Conservation (phyloP, 176 grass and related monocot species). For the Eremochloa ophiuroides region DNA sequence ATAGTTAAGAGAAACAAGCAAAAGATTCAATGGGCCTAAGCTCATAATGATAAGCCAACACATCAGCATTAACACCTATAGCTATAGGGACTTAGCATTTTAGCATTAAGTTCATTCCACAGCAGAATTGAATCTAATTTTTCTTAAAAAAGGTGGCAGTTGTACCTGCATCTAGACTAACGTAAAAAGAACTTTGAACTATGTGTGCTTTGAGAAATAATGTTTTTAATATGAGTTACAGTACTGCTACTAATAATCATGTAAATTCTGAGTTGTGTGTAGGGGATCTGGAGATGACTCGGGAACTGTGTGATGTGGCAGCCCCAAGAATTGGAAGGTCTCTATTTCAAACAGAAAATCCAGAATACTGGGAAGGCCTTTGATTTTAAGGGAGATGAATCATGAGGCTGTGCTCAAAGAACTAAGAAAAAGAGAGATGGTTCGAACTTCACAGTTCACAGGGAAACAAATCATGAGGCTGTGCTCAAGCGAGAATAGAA, state of each 20-base stretch:
- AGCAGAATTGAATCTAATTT: not conserved
- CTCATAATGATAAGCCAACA: not conserved
- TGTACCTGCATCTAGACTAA: not conserved
- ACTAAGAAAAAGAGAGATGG: too few relatives aligned
- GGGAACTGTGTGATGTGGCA: not conserved
- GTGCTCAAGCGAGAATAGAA: not conserved
- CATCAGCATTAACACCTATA: not conserved
- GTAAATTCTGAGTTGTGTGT: not conserved
- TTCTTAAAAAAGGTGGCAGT: not conserved
- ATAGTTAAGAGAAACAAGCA: not conserved
- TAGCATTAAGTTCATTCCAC: not conserved
- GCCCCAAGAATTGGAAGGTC: not conserved
- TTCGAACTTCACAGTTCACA: not conserved
- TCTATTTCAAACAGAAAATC: not conserved
- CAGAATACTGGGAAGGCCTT: not conserved
- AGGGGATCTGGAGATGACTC: not conserved
- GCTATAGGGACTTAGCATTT: not conserved
- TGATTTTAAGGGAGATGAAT: not conserved
- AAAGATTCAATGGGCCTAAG: not conserved
- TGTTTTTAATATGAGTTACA: not conserved
- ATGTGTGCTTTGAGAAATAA: not conserved
- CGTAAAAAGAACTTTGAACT: not conserved
- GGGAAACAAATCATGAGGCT: not conserved
- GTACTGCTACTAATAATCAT: not conserved
- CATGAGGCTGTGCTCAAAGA: not conserved